A percentile compares a stretch with the other conserved stretches of the same genome.
These are phyloP conservation scores for Sclerotinia spermophila DNA, from an alignment of 2,329 filamentous ascomycete genomes.

Conservation along the genomic window DNA sequence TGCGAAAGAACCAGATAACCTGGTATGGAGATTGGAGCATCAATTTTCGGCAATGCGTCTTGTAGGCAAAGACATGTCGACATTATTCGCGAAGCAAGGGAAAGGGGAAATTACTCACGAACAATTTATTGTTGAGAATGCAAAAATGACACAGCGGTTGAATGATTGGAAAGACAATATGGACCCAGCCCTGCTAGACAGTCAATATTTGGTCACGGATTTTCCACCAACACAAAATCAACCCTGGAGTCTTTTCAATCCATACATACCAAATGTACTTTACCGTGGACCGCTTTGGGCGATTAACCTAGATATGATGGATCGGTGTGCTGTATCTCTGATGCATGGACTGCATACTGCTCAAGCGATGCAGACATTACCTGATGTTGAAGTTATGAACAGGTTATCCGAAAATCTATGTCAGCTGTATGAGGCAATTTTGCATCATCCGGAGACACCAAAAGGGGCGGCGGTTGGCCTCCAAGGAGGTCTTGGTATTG, in stretches of 20 bases:
- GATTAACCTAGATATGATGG: conserved; percentile 70
- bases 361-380: conserved; percentile 46
- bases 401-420: conserved; percentile 66
- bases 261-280: conserved; percentile 66
- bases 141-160: conserved; percentile 47
- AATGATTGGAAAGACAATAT: conserved; percentile 53
- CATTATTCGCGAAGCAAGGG: conserved; percentile 67
- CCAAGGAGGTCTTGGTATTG: conserved; percentile 73
- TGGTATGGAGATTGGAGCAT: conserved; percentile 65
- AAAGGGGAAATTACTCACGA: conserved; percentile 61
- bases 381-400: conserved; percentile 50
- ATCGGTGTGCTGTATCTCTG: conserved; percentile 73
- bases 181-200: conserved; percentile 58
- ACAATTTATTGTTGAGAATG: conserved; percentile 62
- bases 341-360: conserved; percentile 77
- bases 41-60: conserved; percentile 64
- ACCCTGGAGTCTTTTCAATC: conserved; percentile 60
- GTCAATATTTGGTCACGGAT: conserved; percentile 58
- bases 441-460: conserved; percentile 66
- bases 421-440: conserved; percentile 75
- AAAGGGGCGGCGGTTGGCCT: conserved; percentile 68
- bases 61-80: conserved; percentile 75
- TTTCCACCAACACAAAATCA: conserved; percentile 45
- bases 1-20: conserved; percentile 55
- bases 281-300: conserved; percentile 68